Evolutionary conservation across 192 early-diverging fungal species (phyloP), one percentile per base, ranked within the genome.

Genomic region (Globomyces pollinis-pini): DNA sequence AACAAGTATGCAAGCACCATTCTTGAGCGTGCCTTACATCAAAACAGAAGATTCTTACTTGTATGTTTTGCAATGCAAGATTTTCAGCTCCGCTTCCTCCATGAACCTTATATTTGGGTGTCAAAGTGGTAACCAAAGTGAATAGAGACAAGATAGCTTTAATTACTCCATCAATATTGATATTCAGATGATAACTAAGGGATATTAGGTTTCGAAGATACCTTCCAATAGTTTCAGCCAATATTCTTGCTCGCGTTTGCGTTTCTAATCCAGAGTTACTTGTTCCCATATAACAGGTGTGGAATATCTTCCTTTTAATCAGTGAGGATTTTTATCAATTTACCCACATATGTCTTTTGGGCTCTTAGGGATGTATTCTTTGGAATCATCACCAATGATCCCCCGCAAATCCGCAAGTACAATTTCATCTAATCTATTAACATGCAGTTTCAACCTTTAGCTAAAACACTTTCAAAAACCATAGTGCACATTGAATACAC

Each of bases 201-300:
- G n/a, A n/a, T n/a, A n/a, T 49, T 49, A 23, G 28, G 26, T 50
- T 24, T 9, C 11, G 5, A 36, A 55, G 32, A 23, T 51, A 78
- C 81, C 80, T 78, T 43, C 91, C 90, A 43, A 99, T 91, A 11
- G 70, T 66, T 30, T 76, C 60, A 1, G 96, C 92, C 26, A 99
- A 76, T 15, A 81, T 63, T 42, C 76, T 80, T 3, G 94, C 91
- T n/a, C 96, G 77, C 3, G 61, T 33, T 2, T 88, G 79, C 0
- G 96, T 99, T 33, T 97, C 94, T 7, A 57, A 45, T 12, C 85
- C 86, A 11, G 96, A 99, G 71, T 99, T 95, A 20, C 64, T 60
- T 1, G 96, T 91, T 3, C 93, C 93, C 94, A 99, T 95, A 47
- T 92, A 99, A 65, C 90, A 87, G 0, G 96, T 97, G 60, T 94